Conservation (phyloP, 2,329 filamentous ascomycete species). For the Fusarium pseudograminearum region DNA sequence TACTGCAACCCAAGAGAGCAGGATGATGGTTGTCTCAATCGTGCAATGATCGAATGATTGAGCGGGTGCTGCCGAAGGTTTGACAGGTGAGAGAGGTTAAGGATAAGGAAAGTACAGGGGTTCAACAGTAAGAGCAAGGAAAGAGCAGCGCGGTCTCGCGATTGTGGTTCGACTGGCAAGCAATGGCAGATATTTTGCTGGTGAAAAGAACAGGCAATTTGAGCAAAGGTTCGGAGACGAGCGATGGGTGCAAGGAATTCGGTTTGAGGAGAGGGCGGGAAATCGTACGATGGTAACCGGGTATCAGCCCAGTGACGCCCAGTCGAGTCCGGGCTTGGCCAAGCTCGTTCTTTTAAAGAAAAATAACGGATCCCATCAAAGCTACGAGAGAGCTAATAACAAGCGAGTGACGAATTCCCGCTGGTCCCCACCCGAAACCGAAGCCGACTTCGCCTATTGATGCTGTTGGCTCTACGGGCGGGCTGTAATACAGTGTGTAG, state of each 20-base stretch:
- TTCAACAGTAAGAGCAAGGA: conserved; percentile 36
- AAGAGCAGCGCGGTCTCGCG: conserved; percentile 36
- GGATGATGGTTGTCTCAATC: conserved; percentile 24
- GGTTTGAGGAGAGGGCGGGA: conserved; percentile 44
- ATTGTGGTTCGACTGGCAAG: conserved; percentile 47
- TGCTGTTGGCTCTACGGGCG: conserved; percentile 1
- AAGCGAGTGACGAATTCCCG: conserved; percentile 18
- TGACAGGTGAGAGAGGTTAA: conserved; percentile 27
- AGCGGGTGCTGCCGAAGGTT: conserved; percentile 47
- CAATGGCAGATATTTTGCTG: conserved; percentile 38
- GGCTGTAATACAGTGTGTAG: conserved; percentile 34
- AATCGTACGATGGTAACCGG: conserved; percentile 51
- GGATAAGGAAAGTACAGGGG: conserved; percentile 33
- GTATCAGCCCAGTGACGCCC: conserved; percentile 49
- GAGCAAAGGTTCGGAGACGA: conserved; percentile 39
- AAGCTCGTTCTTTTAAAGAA: conserved; percentile 33
- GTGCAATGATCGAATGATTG: conserved; percentile 45
- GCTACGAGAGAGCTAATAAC: neutral
- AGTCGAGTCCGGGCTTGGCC: conserved; percentile 41
- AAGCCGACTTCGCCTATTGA: neutral
- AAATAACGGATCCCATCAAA: conserved; percentile 5
- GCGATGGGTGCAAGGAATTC: conserved; percentile 48
- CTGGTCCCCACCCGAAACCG: conserved; percentile 20
- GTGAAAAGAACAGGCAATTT: conserved; percentile 36
- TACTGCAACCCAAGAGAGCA: neutral